These are phyloP conservation scores for Chlorella sp. DNA, from an alignment of 139 green algal species.

Conservation along the genomic window DNA sequence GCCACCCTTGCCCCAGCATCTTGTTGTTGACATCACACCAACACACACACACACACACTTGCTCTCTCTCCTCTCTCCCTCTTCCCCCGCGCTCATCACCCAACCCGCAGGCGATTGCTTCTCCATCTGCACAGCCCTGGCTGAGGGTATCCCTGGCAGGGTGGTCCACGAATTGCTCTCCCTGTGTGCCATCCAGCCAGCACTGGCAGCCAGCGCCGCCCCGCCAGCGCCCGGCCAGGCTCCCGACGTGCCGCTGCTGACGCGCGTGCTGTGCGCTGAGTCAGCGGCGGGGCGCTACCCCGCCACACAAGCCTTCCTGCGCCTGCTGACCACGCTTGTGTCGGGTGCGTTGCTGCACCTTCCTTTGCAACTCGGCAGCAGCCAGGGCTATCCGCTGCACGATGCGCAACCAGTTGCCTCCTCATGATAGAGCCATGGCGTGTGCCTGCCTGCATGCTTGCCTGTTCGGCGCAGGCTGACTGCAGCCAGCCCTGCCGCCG, in stretches of 20 bases:
- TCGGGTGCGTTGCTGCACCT: not conserved
- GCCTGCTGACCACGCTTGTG: conserved; percentile 52
- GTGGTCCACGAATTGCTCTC: conserved; percentile 51
- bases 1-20: too few species aligned
- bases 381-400: too few species aligned
- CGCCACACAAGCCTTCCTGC: conserved; percentile 49
- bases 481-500: too few species aligned
- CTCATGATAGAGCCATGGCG: too few species aligned
- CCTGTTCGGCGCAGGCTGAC: too few species aligned
- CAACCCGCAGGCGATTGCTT: conserved; percentile 43
- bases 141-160: conserved; percentile 22
- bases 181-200: conserved; percentile 3
- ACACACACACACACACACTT: not conserved
- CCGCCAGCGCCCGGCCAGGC: not conserved
- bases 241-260: conserved; percentile 20
- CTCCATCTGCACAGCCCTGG: conserved; percentile 33
- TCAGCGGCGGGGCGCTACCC: conserved; percentile 52
- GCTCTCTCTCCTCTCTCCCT: not conserved
- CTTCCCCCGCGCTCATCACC: not conserved
- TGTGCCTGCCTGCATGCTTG: too few species aligned
- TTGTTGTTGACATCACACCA: too few species aligned
- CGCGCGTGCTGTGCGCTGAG: conserved; percentile 43
- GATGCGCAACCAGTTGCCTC: too few species aligned
- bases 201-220: not conserved
- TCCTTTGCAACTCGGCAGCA: too few species aligned